phyloP scores from a whole-genome alignment of 2,329 filamentous ascomycete genomes.

The Ceratocystis colombiana region DNA sequence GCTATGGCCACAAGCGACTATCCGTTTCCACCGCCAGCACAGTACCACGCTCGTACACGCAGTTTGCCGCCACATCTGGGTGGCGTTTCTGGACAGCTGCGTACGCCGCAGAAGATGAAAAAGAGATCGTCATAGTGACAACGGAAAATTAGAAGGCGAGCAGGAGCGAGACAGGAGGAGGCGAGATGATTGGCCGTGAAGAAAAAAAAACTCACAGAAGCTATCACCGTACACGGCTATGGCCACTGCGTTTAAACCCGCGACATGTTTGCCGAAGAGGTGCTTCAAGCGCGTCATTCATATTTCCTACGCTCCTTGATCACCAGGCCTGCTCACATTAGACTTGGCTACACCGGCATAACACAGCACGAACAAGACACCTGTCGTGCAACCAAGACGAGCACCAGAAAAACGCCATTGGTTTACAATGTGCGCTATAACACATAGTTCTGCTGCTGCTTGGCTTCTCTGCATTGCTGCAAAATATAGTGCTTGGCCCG shows the following conservation, averaged over 20 bases:
- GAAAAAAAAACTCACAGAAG: not conserved
- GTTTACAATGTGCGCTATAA: not conserved
- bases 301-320: not conserved
- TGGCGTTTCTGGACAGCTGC: conserved; percentile 20
- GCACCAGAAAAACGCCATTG: not conserved
- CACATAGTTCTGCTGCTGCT: not conserved
- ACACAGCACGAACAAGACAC: not conserved
- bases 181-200: not conserved
- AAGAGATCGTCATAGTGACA: conserved; percentile 1
- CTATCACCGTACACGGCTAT: not conserved
- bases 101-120: conserved; percentile 25
- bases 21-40: not conserved
- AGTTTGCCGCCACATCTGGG: conserved; percentile 23
- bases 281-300: not conserved
- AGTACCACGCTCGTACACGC: conserved; percentile 13
- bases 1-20: not conserved
- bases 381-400: not conserved
- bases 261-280: not conserved
- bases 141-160: not conserved
- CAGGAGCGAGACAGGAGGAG: not conserved
- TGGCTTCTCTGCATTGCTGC: not conserved
- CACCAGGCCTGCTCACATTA: not conserved
- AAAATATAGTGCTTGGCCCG: not conserved
- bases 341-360: not conserved
- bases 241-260: too few species aligned